Percentiles rank a stretch among this genome's conserved stretches.
Conservation (phyloP, 2,329 filamentous ascomycete genomes). For the Colletotrichum aenigma region DNA sequence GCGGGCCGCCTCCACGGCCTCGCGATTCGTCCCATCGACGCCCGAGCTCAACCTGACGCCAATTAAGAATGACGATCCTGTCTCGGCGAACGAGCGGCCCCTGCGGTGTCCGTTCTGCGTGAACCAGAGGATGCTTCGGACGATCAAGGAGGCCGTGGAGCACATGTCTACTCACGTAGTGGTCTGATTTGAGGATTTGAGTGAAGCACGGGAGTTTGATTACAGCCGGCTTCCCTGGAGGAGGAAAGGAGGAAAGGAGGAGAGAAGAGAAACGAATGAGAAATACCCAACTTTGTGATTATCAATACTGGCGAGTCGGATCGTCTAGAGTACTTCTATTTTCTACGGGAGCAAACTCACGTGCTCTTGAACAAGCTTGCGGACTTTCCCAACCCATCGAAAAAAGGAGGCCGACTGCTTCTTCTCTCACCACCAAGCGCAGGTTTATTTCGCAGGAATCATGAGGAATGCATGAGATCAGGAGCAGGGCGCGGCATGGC, state of each 20-base stretch:
- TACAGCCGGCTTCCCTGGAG: neutral
- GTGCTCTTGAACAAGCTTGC: neutral
- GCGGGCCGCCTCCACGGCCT: constrained; percentile 18
- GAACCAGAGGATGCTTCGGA: constrained; percentile 64
- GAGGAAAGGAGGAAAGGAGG: neutral
- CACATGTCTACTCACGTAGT: constrained; percentile 67
- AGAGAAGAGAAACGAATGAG: neutral
- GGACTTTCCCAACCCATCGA: neutral
- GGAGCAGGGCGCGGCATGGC: neutral
- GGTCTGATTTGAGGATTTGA: constrained; percentile 38
- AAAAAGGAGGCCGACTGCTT: neutral
- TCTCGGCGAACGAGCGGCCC: constrained; percentile 51
- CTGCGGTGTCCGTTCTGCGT: constrained; percentile 65
- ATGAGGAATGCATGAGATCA: neutral
- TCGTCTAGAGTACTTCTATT: neutral
- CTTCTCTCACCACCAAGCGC: neutral
- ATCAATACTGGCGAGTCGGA: neutral
- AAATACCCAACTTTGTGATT: constrained; percentile 1
- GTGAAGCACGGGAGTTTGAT: neutral
- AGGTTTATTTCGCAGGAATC: neutral
- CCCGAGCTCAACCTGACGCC: constrained; percentile 58
- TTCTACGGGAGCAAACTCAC: neutral
- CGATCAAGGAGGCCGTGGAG: constrained; percentile 66
- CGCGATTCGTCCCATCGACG: constrained; percentile 24
- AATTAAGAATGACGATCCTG: constrained; percentile 53